Evolutionary conservation across 148 eudicot genomes (phyloP).

Genomic region (Rhododendron kiyosumense): DNA sequence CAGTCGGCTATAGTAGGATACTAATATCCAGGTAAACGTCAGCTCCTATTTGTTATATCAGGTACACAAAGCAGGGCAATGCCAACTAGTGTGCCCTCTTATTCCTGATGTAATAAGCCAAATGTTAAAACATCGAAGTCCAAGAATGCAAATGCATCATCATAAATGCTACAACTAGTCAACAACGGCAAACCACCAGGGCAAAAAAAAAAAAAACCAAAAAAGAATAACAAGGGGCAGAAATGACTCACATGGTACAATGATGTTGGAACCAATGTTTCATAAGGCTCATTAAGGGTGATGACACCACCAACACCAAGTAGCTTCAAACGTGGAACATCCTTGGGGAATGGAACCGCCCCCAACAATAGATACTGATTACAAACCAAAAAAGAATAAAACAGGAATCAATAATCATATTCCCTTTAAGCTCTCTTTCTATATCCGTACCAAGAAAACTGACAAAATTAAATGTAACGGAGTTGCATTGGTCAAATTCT

Average conservation of each 20-base stretch:
- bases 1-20: not conserved
- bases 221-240: not conserved
- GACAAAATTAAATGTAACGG: not conserved
- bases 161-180: not conserved
- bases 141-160: not conserved
- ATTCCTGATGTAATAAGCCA: not conserved
- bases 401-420: not conserved
- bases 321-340: slow-evolving; percentile 56
- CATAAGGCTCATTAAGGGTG: slow-evolving; percentile 77
- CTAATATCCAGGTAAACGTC: not conserved
- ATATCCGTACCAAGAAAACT: not conserved
- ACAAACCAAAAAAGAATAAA: slow-evolving; percentile 1
- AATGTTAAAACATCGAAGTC: not conserved
- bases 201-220: not conserved
- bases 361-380: slow-evolving; percentile 58
- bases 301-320: slow-evolving; percentile 82
- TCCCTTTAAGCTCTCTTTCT: not conserved
- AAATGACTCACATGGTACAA: slow-evolving; percentile 54
- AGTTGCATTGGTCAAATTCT: not conserved
- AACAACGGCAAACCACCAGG: not conserved
- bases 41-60: not conserved
- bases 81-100: not conserved
- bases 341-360: slow-evolving; percentile 74
- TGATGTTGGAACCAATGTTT: slow-evolving; percentile 65
- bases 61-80: not conserved